phyloP scores from a whole-genome alignment of 768 basidiomycete genomes.

The Mycena kentingensis region DNA sequence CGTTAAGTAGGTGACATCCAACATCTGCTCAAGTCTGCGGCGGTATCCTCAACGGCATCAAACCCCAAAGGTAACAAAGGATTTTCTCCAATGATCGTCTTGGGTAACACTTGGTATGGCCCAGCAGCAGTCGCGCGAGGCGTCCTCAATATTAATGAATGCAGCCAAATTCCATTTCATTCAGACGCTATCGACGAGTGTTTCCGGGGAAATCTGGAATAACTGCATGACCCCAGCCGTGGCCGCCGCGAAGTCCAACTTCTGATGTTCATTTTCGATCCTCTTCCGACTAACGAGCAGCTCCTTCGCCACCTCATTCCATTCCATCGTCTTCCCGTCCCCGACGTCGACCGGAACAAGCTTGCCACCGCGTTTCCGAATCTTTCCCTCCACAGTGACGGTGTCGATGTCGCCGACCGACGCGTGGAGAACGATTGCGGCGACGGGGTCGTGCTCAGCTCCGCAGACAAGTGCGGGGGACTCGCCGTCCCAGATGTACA shows the following conservation, averaged over 20 bases:
- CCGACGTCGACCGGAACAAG: conserved; percentile 3
- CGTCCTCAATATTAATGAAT: too few relatives aligned
- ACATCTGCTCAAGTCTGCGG: too few relatives aligned
- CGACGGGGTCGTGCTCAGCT: conserved; percentile 18
- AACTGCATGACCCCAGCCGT: not conserved
- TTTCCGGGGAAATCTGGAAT: too few relatives aligned
- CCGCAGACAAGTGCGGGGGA: conserved; percentile 15
- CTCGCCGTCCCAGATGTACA: conserved; percentile 14
- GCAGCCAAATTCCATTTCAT: too few relatives aligned
- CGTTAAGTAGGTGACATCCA: too few relatives aligned
- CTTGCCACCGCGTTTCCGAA: conserved; percentile 12
- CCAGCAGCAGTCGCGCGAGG: too few relatives aligned
- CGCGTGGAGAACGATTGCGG: conserved; percentile 17
- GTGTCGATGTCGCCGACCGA: conserved; percentile 19
- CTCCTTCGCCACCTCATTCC: conserved; percentile 6
- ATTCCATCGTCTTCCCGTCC: conserved; percentile 1
- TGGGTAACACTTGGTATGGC: too few relatives aligned
- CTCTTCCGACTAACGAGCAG: not conserved
- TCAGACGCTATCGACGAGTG: too few relatives aligned
- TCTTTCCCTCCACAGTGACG: conserved; percentile 19
- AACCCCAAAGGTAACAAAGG: too few relatives aligned
- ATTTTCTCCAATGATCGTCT: too few relatives aligned
- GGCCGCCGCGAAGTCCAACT: not conserved
- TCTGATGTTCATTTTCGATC: not conserved
- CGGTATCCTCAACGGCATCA: too few relatives aligned